Evolutionary conservation across 1,284 basidiomycete species (phyloP).

Genomic region (Fomes fomentarius): DNA sequence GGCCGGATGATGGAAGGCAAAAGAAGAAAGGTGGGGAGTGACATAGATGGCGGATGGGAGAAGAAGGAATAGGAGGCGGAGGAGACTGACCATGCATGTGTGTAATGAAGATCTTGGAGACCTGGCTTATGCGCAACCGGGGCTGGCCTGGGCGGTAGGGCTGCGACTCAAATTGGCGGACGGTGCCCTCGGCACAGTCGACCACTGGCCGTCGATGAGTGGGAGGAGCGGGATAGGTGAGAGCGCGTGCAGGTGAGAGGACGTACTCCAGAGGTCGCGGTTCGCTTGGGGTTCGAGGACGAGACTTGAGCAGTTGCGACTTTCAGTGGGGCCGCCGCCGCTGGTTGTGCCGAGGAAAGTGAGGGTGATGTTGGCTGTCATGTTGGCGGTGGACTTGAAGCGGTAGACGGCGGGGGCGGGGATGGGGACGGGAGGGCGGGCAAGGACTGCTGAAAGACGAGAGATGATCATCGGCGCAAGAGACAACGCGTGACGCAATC

Average conservation of each 20-base stretch:
- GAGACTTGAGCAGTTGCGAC: constrained; percentile 76
- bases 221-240: not conserved
- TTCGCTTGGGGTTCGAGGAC: constrained; percentile 58
- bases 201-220: constrained; percentile 66
- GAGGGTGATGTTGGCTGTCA: constrained; percentile 35
- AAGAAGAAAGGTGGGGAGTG: not conserved
- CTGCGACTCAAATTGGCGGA: constrained; percentile 52
- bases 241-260: constrained; percentile 2
- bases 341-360: constrained; percentile 79
- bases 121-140: constrained; percentile 52
- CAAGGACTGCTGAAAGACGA: no score
- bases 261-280: constrained; percentile 67
- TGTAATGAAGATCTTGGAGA: constrained; percentile 83
- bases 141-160: constrained; percentile 26
- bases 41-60: not conserved
- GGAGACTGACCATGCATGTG: constrained; percentile 80
- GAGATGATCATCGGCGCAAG: no score
- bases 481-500: no score
- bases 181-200: constrained; percentile 87
- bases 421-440: no score
- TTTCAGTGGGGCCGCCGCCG: constrained; percentile 70
- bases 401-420: no score
- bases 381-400: no score
- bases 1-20: no score
- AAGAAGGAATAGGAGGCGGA: not conserved